Percentiles rank a stretch among this genome's conserved stretches.
phyloP scores from a whole-genome alignment of 495 filamentous ascomycete genomes.

The Aspergillus baeticus region DNA sequence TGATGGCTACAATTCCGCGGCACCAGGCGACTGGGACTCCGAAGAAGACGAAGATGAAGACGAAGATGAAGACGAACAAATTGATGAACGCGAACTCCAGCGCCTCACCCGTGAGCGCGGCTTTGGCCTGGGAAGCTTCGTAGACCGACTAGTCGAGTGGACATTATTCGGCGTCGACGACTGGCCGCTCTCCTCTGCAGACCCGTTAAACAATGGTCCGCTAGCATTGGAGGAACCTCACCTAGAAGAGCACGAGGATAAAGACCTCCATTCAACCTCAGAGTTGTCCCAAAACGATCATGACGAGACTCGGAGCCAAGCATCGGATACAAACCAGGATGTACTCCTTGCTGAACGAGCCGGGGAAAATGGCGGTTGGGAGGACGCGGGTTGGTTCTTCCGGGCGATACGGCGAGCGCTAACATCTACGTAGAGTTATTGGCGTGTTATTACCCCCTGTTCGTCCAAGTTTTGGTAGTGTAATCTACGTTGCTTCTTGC shows the following conservation, averaged over 20 bases:
- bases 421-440: not conserved
- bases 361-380: constrained; percentile 62
- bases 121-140: constrained; percentile 70
- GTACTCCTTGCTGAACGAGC: constrained; percentile 35
- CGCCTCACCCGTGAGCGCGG: constrained; percentile 53
- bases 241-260: not conserved
- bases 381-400: constrained; percentile 83
- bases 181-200: constrained; percentile 27
- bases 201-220: not conserved
- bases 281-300: constrained; percentile 24
- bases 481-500: not conserved
- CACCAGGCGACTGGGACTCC: constrained; percentile 23
- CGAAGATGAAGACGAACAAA: too few species aligned
- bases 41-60: constrained; percentile 31
- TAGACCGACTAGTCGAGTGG: constrained; percentile 74
- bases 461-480: not conserved
- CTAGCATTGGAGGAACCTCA: not conserved
- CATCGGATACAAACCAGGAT: constrained; percentile 26
- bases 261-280: constrained; percentile 24
- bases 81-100: constrained; percentile 45
- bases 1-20: constrained; percentile 1
- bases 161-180: constrained; percentile 75
- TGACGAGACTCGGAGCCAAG: constrained; percentile 19
- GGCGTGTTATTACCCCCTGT: not conserved
- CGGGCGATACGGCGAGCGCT: constrained; percentile 73